Conservation (phyloP, 108 stramenopile genomes). For the Nitzschia putrida region DNA sequence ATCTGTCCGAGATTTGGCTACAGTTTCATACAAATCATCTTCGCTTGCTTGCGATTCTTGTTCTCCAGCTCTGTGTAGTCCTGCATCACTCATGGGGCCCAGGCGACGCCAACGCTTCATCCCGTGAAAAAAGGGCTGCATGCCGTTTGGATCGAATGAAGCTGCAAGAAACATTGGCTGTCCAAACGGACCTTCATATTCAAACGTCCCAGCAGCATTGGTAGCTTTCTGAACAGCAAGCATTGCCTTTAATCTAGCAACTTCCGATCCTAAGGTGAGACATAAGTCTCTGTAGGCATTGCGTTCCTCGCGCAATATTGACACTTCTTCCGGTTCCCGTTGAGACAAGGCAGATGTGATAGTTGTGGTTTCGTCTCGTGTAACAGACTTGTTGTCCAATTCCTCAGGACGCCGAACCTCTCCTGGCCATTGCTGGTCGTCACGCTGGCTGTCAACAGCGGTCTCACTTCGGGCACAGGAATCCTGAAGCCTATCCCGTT, state of each 20-base stretch:
- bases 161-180: constrained; percentile 27
- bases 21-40: constrained; percentile 56
- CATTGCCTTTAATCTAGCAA: constrained; percentile 76
- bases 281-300: constrained; percentile 78
- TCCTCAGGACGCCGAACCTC: constrained; percentile 34
- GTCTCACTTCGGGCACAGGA: constrained; percentile 70
- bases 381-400: constrained; percentile 45
- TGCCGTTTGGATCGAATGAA: constrained; percentile 46
- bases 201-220: constrained; percentile 38
- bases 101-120: constrained; percentile 38
- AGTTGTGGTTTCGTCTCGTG: constrained; percentile 70
- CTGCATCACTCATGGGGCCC: constrained; percentile 86
- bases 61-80: constrained; percentile 62
- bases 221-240: constrained; percentile 58
- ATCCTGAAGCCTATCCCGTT: constrained; percentile 37
- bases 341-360: constrained; percentile 69
- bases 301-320: constrained; percentile 65
- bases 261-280: constrained; percentile 81
- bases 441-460: constrained; percentile 49
- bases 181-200: constrained; percentile 36
- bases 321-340: constrained; percentile 59
- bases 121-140: constrained; percentile 47
- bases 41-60: constrained; percentile 69
- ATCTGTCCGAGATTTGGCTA: constrained; percentile 32
- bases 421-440: constrained; percentile 32